Evolutionary conservation across 495 filamentous ascomycete genomes (phyloP), one percentile per base, ranked within the genome.

Genomic region (Alectoria sarmentosa): DNA sequence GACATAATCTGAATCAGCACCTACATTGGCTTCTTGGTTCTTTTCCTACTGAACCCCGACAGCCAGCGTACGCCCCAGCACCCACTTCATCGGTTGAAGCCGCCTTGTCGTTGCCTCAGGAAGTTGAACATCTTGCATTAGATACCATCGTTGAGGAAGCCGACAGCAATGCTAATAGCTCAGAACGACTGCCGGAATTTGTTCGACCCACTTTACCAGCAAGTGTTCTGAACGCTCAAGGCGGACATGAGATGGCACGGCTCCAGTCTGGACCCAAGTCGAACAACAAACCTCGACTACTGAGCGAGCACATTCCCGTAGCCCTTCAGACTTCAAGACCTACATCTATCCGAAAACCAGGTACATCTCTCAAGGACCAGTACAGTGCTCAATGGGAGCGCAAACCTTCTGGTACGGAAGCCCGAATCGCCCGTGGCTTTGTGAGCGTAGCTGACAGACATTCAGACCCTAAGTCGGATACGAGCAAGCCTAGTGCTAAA

Each of bases 231-330:
- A 69, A 62, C 19, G 37, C 28, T 23, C 34, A 63, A 66, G 44
- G 39, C 23, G 58, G 34, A 23, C 67, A 67, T 57, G 73, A 78
- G 34, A 90, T 89, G 86, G 85, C 82, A 64, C 78, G 80, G 66
- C 70, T 87, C 59, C 70, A 80, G 58, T 75, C 83, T 41, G 78
- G 76, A 61, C 78, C 84, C 14, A 78, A 74, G 56, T 83, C 83
- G 14, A 77, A 76, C 58, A 77, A 77, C 23, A 83, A 81, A 65
- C 79, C 77, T 66, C 78, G 76, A 54, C 73, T 83, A 73, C 70
- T 79, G 61, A 78, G 77, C 65, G 73, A 73, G 60, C 60, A 58
- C 38, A 73, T 72, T 46, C 66, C 72, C 39, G 37, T 58, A 15
- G 60, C 66, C 58, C 63, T 66, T 38, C 64, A 67, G 30, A 68